A percentile compares a stretch with the other conserved stretches of the same genome.
These are phyloP conservation scores for Alternaria alternata DNA, from an alignment of 2,329 filamentous ascomycete genomes.

Conservation along the genomic window DNA sequence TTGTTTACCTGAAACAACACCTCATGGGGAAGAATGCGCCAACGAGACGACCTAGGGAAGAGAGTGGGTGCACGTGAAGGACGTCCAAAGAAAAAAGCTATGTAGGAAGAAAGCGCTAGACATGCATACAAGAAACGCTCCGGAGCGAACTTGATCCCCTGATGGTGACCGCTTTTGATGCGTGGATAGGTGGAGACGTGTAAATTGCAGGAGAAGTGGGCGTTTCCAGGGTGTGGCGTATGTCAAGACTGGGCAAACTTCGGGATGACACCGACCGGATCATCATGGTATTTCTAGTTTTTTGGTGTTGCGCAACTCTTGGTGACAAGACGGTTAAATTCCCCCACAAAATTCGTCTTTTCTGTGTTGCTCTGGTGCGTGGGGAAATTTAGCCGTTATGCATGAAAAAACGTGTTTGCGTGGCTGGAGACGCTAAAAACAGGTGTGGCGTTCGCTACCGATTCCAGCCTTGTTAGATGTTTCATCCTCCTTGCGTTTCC, in stretches of 20 bases:
- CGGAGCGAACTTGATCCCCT: not conserved
- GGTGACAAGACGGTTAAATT: not conserved
- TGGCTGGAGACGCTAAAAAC: not conserved
- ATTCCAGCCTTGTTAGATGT: not conserved
- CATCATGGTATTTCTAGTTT: too few relatives aligned
- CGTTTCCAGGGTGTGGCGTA: not conserved
- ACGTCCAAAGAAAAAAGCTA: not conserved
- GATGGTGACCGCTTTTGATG: not conserved
- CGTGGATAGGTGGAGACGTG: not conserved
- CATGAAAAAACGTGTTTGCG: not conserved
- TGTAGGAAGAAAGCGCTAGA: not conserved
- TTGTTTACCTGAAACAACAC: not conserved
- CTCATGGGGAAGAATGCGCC: not conserved
- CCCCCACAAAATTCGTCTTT: not conserved
- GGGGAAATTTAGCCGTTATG: not conserved
- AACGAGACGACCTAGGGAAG: not conserved
- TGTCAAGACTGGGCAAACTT: not conserved
- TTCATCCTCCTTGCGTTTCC: not conserved
- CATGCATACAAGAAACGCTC: too few relatives aligned
- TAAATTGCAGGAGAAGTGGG: not conserved
- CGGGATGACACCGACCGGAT: not conserved
- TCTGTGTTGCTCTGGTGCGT: not conserved
- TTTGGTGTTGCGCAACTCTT: too few relatives aligned
- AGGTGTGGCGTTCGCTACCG: not conserved
- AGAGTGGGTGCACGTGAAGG: not conserved